A percentile compares a stretch with the other conserved stretches of the same genome.
Conservation (phyloP, 441 rosid species). For the Lagerstroemia fauriei region DNA sequence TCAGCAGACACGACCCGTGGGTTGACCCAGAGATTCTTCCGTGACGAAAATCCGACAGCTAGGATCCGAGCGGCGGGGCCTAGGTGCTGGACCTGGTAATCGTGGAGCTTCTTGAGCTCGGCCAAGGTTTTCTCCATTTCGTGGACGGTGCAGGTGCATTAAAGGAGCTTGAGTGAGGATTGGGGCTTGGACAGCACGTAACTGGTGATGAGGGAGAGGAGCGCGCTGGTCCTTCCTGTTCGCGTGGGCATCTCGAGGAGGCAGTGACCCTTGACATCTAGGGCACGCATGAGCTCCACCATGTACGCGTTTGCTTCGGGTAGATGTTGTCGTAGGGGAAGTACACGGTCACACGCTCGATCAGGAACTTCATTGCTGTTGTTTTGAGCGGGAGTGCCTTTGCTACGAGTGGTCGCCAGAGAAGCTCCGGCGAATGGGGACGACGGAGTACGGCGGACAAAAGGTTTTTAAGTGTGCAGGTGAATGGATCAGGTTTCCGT, state of each 20-base stretch:
- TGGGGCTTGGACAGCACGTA: constrained; percentile 67
- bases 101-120: constrained; percentile 72
- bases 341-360: constrained; percentile 78
- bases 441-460: background rate
- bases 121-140: constrained; percentile 97
- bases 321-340: constrained; percentile 90
- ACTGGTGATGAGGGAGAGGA: constrained; percentile 85
- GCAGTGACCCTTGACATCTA: constrained; percentile 94
- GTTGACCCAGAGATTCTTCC: constrained; percentile 89
- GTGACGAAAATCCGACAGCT: constrained; percentile 75
- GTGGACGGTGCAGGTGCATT: constrained; percentile 94
- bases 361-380: constrained; percentile 68
- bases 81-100: constrained; percentile 61
- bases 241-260: constrained; percentile 98
- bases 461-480: background rate
- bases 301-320: constrained; percentile 85
- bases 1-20: constrained; percentile 66
- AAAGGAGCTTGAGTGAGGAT: constrained; percentile 72
- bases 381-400: background rate
- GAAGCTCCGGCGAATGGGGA: background rate
- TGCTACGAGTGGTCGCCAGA: background rate
- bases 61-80: constrained; percentile 72
- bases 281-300: constrained; percentile 86
- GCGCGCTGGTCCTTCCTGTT: constrained; percentile 90
- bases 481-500: background rate